phyloP scores from a whole-genome alignment of 208 protist species.

The Trypanosoma scelopori region DNA sequence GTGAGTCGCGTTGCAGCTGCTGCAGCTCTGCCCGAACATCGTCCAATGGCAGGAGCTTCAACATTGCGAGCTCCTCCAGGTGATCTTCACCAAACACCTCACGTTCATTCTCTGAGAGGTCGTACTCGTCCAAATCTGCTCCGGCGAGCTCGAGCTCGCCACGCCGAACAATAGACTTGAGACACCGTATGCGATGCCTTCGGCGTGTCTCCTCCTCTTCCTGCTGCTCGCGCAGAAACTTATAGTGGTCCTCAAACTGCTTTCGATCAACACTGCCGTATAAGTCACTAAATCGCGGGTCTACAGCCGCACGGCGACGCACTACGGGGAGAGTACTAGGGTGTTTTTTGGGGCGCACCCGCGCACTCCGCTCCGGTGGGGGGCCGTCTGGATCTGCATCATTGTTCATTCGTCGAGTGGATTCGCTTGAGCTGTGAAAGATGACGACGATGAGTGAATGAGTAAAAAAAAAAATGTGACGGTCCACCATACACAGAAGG shows the following conservation, averaged over 20 bases:
- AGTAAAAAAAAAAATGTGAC: background rate
- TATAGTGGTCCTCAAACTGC: constrained; percentile 74
- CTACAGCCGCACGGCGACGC: constrained; percentile 26
- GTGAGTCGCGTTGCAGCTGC: constrained; percentile 66
- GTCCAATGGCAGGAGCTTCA: constrained; percentile 59
- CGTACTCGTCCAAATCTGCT: constrained; percentile 76
- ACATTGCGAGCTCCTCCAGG: constrained; percentile 45
- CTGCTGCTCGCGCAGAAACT: constrained; percentile 73
- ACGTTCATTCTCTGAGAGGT: constrained; percentile 76
- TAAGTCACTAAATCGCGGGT: constrained; percentile 83
- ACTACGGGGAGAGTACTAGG: constrained; percentile 2
- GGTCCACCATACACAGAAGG: background rate
- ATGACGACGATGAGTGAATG: background rate
- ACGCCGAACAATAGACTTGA: constrained; percentile 67
- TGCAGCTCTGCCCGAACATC: constrained; percentile 57
- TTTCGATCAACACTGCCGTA: constrained; percentile 49
- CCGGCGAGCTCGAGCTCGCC: constrained; percentile 64
- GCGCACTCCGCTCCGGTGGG: constrained; percentile 68
- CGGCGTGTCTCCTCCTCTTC: constrained; percentile 69
- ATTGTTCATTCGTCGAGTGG: background rate
- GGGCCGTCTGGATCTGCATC: constrained; percentile 57
- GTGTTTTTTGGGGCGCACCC: constrained; percentile 40
- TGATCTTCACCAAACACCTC: constrained; percentile 78
- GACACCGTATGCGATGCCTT: constrained; percentile 61
- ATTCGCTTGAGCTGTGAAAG: too few species aligned